phyloP scores from a whole-genome alignment of 768 basidiomycete species.

The Cantharellus cinnabarinus region DNA sequence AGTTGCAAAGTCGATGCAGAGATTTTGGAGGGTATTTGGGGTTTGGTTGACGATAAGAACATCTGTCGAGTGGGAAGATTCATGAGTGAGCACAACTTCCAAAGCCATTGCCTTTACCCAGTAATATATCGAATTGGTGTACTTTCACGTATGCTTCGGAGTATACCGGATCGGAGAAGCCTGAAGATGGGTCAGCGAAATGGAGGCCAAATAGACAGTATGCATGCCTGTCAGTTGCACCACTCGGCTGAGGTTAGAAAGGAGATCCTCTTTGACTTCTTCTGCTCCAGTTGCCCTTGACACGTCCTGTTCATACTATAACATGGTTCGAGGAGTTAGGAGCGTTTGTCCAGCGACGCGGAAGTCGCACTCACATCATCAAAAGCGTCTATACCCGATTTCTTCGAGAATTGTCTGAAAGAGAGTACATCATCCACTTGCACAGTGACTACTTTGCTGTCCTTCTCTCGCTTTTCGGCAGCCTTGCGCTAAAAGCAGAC shows the following conservation, averaged over 20 bases:
- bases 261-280: slow-evolving; percentile 77
- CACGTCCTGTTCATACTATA: slow-evolving; percentile 72
- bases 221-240: slow-evolving; percentile 71
- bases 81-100: no score
- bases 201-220: neutral
- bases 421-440: slow-evolving; percentile 85
- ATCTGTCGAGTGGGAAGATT: slow-evolving; percentile 25
- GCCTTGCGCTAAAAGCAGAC: slow-evolving; percentile 48
- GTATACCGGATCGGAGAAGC: slow-evolving; percentile 96
- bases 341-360: slow-evolving; percentile 31
- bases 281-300: slow-evolving; percentile 71
- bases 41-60: slow-evolving; percentile 96
- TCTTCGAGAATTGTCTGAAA: slow-evolving; percentile 93
- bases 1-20: slow-evolving; percentile 93
- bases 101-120: slow-evolving; percentile 29
- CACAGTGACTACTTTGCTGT: slow-evolving; percentile 44
- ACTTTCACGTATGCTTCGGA: slow-evolving; percentile 96
- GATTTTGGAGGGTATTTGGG: slow-evolving; percentile 78
- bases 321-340: neutral
- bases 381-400: slow-evolving; percentile 50
- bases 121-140: slow-evolving; percentile 88
- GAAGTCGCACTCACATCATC: slow-evolving; percentile 22
- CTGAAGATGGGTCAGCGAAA: slow-evolving; percentile 19
- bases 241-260: slow-evolving; percentile 82
- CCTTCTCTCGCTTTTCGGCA: slow-evolving; percentile 73